Base-by-base conservation (phyloP, 768 basidiomycete species). In the Hypholoma fasciculare region DNA sequence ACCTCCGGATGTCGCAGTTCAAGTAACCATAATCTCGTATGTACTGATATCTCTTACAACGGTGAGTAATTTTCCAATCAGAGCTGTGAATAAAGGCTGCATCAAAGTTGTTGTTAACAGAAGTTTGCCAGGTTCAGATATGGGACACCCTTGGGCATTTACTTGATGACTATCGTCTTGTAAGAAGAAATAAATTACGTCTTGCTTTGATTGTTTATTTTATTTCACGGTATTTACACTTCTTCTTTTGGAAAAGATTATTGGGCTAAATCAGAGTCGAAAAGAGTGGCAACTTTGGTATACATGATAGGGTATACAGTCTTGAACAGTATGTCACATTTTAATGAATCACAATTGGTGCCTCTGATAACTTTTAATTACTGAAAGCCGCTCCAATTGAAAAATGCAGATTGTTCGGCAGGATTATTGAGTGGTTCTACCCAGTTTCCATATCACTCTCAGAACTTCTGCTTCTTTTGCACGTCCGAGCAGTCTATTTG, bases 101-200 rank as follows among this genome's bases (percentile, higher is more conserved):
- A 23, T 16, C 13, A 4, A 23, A 23, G 23, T 23, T 11, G 9
- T n/a, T 43, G 9, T 34, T 34, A 34, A 34, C 6, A 9, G 6
- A 9, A 9, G 30, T 34, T 34, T 34, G 1, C 9, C 19, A 61
- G 60, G 37, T 57, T 5, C 46, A 54, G 6, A 39, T 57, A 9
- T 61, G 60, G 60, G 60, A 61, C n/a, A 37, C 57, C 8, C 52
- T 61, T 12, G 53, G 52, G 26, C 51, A 61, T 27, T 26, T 58
- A 11, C 8, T 6, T 11, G 34, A 34, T 38, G 60, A 61, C 40
- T 54, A 42, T 51, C 47, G 34, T 20, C 52, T 61, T 16, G 2
- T 57, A 13, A 49, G 38, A 34, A 13, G 43, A 17, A 47, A 57
- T 30, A 36, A 36, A 8, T 26, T 57, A 11, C 44, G 26, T 9